Conservation (phyloP, 225 moss, liverwort and hornwort genomes). For the Neckera pumila region DNA sequence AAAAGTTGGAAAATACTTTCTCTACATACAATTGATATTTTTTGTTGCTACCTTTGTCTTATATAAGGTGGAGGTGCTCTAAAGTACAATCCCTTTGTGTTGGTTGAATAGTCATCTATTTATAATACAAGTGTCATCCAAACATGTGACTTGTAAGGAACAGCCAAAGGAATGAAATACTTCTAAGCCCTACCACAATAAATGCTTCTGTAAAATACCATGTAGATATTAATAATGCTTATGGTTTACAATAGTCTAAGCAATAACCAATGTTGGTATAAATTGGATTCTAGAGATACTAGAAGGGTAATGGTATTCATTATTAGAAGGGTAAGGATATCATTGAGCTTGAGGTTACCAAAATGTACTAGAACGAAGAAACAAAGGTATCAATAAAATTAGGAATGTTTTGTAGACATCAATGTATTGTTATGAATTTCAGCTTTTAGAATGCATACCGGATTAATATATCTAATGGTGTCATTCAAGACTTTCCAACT, state of each 20-base stretch:
- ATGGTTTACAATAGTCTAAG: not conserved
- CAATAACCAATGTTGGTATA: too few relatives aligned
- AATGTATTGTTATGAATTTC: too few relatives aligned
- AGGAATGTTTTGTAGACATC: too few relatives aligned
- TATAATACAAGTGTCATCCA: not conserved
- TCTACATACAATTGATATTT: not conserved
- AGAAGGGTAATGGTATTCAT: too few relatives aligned
- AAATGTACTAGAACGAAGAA: too few relatives aligned
- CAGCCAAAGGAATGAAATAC: not conserved
- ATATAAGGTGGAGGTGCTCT: not conserved
- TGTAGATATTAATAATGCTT: not conserved
- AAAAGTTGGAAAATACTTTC: not conserved
- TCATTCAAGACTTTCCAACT: too few relatives aligned
- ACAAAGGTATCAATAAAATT: too few relatives aligned
- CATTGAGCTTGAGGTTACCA: too few relatives aligned
- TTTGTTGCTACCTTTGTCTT: not conserved
- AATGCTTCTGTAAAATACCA: not conserved
- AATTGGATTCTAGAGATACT: too few relatives aligned
- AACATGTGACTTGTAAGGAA: not conserved
- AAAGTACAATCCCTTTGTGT: accelerated
- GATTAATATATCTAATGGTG: too few relatives aligned
- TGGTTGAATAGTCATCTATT: not conserved
- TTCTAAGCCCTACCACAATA: not conserved
- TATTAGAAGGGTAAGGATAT: too few relatives aligned
- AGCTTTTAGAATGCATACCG: too few relatives aligned